phyloP scores from a whole-genome alignment of 345 rosid genomes.

The Noccaea bulbosa region DNA sequence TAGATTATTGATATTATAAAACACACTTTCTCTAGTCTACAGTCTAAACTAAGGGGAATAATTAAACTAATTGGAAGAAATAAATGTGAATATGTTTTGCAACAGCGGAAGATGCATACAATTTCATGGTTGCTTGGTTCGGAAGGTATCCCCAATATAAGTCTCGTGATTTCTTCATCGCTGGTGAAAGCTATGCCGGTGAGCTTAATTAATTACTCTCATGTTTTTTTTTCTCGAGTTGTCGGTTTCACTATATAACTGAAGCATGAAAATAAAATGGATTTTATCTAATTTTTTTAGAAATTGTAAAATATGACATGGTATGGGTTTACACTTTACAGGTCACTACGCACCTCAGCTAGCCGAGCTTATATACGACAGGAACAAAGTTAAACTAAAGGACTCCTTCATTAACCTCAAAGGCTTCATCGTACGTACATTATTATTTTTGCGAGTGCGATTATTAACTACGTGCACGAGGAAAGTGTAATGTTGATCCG shows the following conservation, averaged over 20 bases:
- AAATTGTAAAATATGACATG: constrained; percentile 11
- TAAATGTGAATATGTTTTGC: constrained; percentile 1
- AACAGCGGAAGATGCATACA: constrained; percentile 48
- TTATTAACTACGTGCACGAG: constrained; percentile 10
- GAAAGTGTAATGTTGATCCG: constrained; percentile 14
- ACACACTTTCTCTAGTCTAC: too few relatives aligned
- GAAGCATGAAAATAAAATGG: neutral
- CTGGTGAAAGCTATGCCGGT: constrained; percentile 50
- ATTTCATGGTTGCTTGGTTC: constrained; percentile 45
- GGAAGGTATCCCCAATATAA: constrained; percentile 44
- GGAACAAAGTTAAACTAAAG: constrained; percentile 49
- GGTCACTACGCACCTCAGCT: constrained; percentile 72
- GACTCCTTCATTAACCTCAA: constrained; percentile 50
- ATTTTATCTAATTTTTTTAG: neutral
- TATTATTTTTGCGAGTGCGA: neutral
- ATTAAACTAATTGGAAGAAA: neutral
- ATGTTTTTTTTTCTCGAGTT: neutral
- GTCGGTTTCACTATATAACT: neutral
- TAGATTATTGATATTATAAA: too few relatives aligned
- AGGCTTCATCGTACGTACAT: constrained; percentile 47
- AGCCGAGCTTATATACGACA: constrained; percentile 59
- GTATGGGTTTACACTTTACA: constrained; percentile 39
- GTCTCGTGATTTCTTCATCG: constrained; percentile 45
- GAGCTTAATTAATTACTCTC: constrained; percentile 27
- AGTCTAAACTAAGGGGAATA: neutral